Conservation (phyloP, 495 filamentous ascomycete genomes). For the Penicillium argentinense region DNA sequence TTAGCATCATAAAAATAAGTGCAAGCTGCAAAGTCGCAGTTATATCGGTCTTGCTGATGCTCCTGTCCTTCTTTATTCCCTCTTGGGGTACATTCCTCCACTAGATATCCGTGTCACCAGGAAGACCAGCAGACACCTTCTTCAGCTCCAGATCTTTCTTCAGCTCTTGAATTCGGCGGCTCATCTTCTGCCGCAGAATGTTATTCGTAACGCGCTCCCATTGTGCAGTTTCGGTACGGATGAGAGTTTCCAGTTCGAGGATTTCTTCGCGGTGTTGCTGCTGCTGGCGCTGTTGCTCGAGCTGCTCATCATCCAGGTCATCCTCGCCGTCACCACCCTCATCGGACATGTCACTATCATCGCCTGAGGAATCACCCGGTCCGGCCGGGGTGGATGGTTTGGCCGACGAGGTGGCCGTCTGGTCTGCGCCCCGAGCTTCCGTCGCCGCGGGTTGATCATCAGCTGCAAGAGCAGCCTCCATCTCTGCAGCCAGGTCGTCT, state of each 20-base stretch:
- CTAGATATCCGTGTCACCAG: constrained; percentile 24
- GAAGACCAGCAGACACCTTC: constrained; percentile 48
- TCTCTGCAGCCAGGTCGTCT: constrained; percentile 55
- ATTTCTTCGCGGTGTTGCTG: constrained; percentile 53
- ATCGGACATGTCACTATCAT: constrained; percentile 54
- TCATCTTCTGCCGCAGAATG: constrained; percentile 52
- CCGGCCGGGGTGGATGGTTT: constrained; percentile 41
- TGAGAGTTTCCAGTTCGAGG: constrained; percentile 47
- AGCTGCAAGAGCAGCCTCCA: constrained; percentile 56
- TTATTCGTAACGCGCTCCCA: constrained; percentile 43
- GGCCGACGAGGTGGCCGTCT: constrained; percentile 33
- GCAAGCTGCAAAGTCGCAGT: too few relatives aligned
- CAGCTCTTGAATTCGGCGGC: constrained; percentile 46
- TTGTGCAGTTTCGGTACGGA: constrained; percentile 43
- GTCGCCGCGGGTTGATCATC: constrained; percentile 23
- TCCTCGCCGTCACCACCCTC: constrained; percentile 63
- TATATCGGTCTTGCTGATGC: too few relatives aligned
- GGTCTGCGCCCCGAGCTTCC: constrained; percentile 16
- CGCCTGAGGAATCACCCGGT: constrained; percentile 36
- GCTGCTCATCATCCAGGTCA: constrained; percentile 56
- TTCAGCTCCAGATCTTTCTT: constrained; percentile 50
- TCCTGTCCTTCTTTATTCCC: too few relatives aligned
- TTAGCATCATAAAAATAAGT: too few relatives aligned
- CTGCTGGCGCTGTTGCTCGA: constrained; percentile 47
- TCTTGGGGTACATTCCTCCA: too few relatives aligned